Conservation (phyloP, 2,329 filamentous ascomycete species). For the Periconia sp. region DNA sequence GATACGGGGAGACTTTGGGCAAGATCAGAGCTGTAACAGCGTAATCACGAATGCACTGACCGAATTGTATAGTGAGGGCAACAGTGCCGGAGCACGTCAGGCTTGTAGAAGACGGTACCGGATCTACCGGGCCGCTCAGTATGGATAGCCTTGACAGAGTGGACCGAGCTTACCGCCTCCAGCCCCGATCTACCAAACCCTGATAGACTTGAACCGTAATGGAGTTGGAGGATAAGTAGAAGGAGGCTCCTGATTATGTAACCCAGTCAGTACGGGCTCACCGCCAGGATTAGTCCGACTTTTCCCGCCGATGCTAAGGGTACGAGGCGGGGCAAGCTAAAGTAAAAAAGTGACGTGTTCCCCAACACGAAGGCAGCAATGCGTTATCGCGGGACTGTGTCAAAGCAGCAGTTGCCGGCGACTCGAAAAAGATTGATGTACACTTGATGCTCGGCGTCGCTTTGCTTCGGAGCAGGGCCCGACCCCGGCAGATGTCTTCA, state of each 20-base stretch:
- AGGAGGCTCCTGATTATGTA: constrained; percentile 68
- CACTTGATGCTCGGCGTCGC: constrained; percentile 22
- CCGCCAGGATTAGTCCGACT: background rate
- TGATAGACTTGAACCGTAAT: constrained; percentile 74
- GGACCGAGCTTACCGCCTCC: constrained; percentile 68
- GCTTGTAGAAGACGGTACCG: constrained; percentile 73
- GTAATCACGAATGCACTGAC: constrained; percentile 31
- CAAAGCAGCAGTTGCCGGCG: background rate
- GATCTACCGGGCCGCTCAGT: constrained; percentile 43
- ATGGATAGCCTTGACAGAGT: no score
- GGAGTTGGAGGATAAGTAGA: constrained; percentile 69
- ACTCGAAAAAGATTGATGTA: background rate
- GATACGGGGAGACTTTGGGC: constrained; percentile 65
- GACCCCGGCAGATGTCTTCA: no score
- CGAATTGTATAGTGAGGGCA: constrained; percentile 89
- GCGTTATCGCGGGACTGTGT: constrained; percentile 3
- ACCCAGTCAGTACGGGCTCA: constrained; percentile 22
- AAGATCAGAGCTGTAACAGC: background rate
- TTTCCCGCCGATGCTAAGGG: background rate
- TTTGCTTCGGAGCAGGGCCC: constrained; percentile 17
- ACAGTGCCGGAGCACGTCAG: constrained; percentile 79
- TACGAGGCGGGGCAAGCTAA: background rate
- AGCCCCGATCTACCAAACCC: constrained; percentile 73
- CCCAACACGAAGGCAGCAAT: constrained; percentile 4
- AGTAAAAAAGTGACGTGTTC: background rate